A percentile compares a stretch with the other conserved stretches of the same genome.
These are phyloP conservation scores for Vaccinium corymbosum DNA, from an alignment of 148 eudicot genomes.

Conservation along the genomic window DNA sequence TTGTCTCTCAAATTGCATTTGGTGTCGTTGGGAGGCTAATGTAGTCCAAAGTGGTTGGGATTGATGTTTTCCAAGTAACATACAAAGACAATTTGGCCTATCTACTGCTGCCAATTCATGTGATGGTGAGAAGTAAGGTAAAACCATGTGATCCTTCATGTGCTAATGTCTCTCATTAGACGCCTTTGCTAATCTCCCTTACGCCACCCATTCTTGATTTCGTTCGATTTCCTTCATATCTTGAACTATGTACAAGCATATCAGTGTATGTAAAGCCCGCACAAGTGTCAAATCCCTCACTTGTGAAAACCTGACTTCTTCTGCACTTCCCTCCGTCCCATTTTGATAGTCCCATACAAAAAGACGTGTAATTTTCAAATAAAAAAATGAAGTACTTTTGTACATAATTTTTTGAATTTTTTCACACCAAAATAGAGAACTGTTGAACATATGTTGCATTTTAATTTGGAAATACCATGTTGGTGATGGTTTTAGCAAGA, in stretches of 20 bases:
- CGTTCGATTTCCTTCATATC: not conserved
- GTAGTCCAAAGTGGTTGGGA: constrained; percentile 29
- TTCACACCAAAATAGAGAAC: no score
- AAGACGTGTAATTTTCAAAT: no score
- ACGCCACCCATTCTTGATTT: constrained; percentile 6
- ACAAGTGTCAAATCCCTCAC: not conserved
- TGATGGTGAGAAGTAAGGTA: not conserved
- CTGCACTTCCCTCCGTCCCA: not conserved
- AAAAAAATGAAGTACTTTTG: no score
- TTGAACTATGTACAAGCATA: not conserved
- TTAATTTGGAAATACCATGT: no score
- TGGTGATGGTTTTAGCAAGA: no score
- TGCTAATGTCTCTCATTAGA: not conserved
- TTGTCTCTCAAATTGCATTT: not conserved
- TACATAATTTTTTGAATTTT: no score
- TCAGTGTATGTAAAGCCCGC: not conserved
- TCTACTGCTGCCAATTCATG: not conserved
- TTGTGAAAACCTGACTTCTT: not conserved
- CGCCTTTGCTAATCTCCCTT: not conserved
- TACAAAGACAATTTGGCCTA: not conserved
- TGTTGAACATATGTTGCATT: no score
- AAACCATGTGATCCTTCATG: constrained; percentile 8
- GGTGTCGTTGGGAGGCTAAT: not conserved
- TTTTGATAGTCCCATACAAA: no score
- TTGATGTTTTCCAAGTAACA: constrained; percentile 20